Base-by-base conservation (phyloP, 495 filamentous ascomycete genomes). In the Trichoderma asperelloides region DNA sequence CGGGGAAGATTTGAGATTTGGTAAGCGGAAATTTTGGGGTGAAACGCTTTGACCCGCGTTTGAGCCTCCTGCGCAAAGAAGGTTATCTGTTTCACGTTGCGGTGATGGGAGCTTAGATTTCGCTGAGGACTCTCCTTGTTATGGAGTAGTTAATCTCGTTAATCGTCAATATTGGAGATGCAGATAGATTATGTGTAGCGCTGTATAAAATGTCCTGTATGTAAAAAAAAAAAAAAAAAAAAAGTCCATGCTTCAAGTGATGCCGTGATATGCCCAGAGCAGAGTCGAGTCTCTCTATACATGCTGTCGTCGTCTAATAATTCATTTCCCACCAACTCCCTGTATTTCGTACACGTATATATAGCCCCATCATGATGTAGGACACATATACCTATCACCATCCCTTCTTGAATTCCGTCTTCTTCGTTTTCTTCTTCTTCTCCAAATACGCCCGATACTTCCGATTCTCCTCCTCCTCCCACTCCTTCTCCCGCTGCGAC, bases 381-480 rank as follows among this genome's bases (percentile, higher is more conserved):
- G 3, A 47, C 0, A 5, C 43, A n/a, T 5, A n/a, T 18, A n/a
- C 30, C 55, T 18, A n/a, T 60, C 55, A 60, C 11, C 11, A 30
- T 25, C 27, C 27, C 55, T 13, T 30, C 21, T 28, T 60, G 2
- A 7, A 23, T 25, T 60, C 55, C 55, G 62, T 23, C 62, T 64
- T 64, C 40, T 64, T 45, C 33, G n/a, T n/a, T n/a, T 8, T 37
- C 62, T 64, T 64, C 62, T 9, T 64, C 33, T 23, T 45, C 39
- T 65, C 41, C 39, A 18, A 41, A 30, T 65, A 30, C 21, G 39
- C 40, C 43, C 51, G 18, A 63, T 62, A 63, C 37, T 33, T 63
- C 25, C 23, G 18, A 23, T 15, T 27, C 66, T 63, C 66, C 57
- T 67, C 57, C 57, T 49, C 37, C 27, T 62, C 66, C 57, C 39